These are phyloP conservation scores for Coemansia sp. DNA, from an alignment of 192 early-diverging fungal species.

Conservation along the genomic window DNA sequence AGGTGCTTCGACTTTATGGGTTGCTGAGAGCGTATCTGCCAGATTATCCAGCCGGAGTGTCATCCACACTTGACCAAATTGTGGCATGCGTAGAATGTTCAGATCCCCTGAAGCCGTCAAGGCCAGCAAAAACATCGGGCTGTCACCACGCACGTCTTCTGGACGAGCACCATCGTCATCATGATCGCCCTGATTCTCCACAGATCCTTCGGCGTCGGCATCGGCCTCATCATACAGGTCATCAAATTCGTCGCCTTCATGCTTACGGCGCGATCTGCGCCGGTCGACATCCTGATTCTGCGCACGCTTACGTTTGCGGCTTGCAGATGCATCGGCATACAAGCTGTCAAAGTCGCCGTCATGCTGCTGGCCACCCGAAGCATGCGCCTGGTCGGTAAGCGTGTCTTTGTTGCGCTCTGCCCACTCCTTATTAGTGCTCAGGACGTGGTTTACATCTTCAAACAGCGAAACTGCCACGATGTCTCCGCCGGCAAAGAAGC, in stretches of 20 bases:
- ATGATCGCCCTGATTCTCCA: background rate
- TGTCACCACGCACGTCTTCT: constrained; percentile 20
- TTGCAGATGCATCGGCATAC: constrained; percentile 27
- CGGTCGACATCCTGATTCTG: background rate
- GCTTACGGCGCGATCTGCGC: constrained; percentile 16
- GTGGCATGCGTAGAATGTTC: constrained; percentile 28
- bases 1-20: background rate
- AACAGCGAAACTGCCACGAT: constrained; percentile 35
- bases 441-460: constrained; percentile 28
- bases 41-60: constrained; percentile 35
- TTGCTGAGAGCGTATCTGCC: constrained; percentile 14
- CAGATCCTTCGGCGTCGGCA: constrained; percentile 4
- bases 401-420: constrained; percentile 28
- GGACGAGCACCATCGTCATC: constrained; percentile 8
- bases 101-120: constrained; percentile 23
- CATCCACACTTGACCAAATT: constrained; percentile 36
- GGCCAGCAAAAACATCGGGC: constrained; percentile 22
- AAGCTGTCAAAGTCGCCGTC: constrained; percentile 40
- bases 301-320: constrained; percentile 20
- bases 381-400: constrained; percentile 8
- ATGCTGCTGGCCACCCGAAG: background rate
- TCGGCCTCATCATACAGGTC: constrained; percentile 54
- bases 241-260: constrained; percentile 21
- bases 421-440: constrained; percentile 33
- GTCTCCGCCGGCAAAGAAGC: constrained; percentile 1